Evolutionary conservation across 306 rosid genomes (phyloP), one percentile per base, ranked within the genome.

Genomic region (Cercis canadensis): DNA sequence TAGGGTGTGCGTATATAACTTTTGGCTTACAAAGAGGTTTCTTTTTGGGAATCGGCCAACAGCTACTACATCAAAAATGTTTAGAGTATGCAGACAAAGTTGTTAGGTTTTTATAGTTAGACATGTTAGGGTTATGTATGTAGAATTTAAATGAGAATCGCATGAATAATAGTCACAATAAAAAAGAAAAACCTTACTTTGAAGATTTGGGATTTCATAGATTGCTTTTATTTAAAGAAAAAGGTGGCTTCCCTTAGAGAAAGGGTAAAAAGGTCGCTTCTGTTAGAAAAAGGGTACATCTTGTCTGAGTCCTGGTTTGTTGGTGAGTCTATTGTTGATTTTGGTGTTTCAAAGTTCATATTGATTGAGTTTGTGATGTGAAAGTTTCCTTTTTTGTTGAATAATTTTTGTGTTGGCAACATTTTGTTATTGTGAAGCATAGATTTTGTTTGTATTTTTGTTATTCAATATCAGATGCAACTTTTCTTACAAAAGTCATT

Each of bases 271-370:
- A 24, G 1, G 29, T 24, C 2, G 29, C 3, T 24, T 24, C 29
- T 19, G 37, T 53, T 32, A 34, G 47, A 21, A 53, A 56, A 47
- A 53, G 32, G 55, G 18, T n/a, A 19, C 32, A 45, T 49, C 8
- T 57, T 67, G 60, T 61, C 61, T 34, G 32, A 60, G 52, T 40
- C 41, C 40, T 67, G 56, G 21, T 41, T 19, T n/a, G 37, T 61
- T 62, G 29, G 36, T 29, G 11, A 37, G 29, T 59, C 47, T 78
- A 65, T 69, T 43, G 52, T 7, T 15, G 32, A 29, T 68, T 64
- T 50, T 61, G 15, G 6, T 56, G 19, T 29, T 18, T 13, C 16
- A 15, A 14, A n/a, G 50, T 17, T 3, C 11, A 34, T 33, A 12
- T 24, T 58, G 9, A 8, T 62, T 40, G 18, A 18, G 36, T 19